A percentile compares a stretch with the other conserved stretches of the same genome.
Evolutionary conservation across 1,284 basidiomycete genomes (phyloP).

Genomic region (Cryptococcus jaspeensis): DNA sequence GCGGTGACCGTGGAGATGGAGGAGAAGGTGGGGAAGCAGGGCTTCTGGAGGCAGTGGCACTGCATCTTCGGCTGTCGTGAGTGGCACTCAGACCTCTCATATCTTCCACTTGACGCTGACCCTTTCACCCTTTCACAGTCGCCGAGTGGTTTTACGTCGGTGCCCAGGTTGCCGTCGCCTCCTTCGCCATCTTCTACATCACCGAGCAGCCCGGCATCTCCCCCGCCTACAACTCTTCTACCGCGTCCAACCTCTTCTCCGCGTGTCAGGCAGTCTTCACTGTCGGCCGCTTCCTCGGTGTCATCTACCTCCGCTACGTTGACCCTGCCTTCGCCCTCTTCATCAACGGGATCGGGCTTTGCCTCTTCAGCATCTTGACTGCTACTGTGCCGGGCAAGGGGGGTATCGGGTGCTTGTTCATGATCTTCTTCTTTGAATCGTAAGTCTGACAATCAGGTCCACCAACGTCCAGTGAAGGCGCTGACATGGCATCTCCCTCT

Average conservation of each 20-base stretch:
- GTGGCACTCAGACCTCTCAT: conserved; percentile 11
- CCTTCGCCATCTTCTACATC: conserved; percentile 34
- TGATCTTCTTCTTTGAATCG: conserved; percentile 39
- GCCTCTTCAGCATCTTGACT: conserved; percentile 36
- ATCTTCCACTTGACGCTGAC: too few species aligned
- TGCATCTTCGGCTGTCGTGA: conserved; percentile 31
- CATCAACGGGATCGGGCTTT: conserved; percentile 25
- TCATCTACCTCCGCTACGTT: conserved; percentile 31
- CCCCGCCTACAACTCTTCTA: conserved; percentile 15
- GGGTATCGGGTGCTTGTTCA: conserved; percentile 36
- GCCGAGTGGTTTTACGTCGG: conserved; percentile 23
- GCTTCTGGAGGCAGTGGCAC: conserved; percentile 34
- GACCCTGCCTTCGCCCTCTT: conserved; percentile 38
- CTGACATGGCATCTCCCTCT: too few species aligned
- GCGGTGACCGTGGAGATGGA: conserved; percentile 22
- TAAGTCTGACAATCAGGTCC: too few species aligned
- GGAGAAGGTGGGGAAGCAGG: conserved; percentile 16
- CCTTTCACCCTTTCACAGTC: not conserved
- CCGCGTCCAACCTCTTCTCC: conserved; percentile 36
- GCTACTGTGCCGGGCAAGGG: conserved; percentile 25
- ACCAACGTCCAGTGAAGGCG: too few species aligned
- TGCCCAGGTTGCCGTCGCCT: conserved; percentile 37
- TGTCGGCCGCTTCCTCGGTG: conserved; percentile 36
- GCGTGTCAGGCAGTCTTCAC: conserved; percentile 41
- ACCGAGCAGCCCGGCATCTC: conserved; percentile 21